These are phyloP conservation scores for Sclerospora graminicola DNA, from an alignment of 352 stramenopile genomes.

Conservation along the genomic window DNA sequence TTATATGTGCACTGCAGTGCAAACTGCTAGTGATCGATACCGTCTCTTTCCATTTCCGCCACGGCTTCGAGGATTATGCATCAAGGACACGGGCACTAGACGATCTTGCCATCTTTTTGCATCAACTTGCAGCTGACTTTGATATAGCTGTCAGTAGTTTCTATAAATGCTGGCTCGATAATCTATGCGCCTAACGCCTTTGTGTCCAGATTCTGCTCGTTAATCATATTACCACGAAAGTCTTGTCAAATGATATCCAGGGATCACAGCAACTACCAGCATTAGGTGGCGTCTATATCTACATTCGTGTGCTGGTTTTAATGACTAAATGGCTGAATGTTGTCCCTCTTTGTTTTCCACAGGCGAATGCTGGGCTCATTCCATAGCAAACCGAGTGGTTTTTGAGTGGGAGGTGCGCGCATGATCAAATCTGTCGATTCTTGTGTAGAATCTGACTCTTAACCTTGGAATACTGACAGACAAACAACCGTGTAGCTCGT, in stretches of 20 bases:
- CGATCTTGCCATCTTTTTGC: slow-evolving; percentile 58
- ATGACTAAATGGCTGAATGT: neutral
- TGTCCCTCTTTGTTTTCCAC: neutral
- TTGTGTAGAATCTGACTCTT: neutral
- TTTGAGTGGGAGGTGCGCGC: slow-evolving; percentile 55
- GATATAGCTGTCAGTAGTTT: slow-evolving; percentile 30
- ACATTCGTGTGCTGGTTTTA: neutral
- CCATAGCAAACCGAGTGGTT: slow-evolving; percentile 47
- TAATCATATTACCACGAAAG: slow-evolving; percentile 68
- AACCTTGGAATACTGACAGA: slow-evolving; percentile 10
- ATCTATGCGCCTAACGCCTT: neutral
- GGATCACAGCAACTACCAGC: slow-evolving; percentile 19
- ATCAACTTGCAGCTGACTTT: slow-evolving; percentile 43
- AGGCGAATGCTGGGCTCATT: slow-evolving; percentile 68
- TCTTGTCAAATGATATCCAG: slow-evolving; percentile 6
- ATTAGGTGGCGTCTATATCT: slow-evolving; percentile 12
- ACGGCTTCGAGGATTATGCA: slow-evolving; percentile 67
- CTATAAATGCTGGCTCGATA: neutral
- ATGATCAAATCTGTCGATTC: neutral
- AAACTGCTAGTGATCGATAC: slow-evolving; percentile 89
- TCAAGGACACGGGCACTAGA: slow-evolving; percentile 60
- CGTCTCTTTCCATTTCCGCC: slow-evolving; percentile 91
- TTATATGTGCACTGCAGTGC: slow-evolving; percentile 26
- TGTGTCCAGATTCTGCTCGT: slow-evolving; percentile 41
- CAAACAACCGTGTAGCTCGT: slow-evolving; percentile 23